These are phyloP conservation scores for Heterotrichella gracilis DNA, from an alignment of 352 stramenopile genomes.

Conservation along the genomic window DNA sequence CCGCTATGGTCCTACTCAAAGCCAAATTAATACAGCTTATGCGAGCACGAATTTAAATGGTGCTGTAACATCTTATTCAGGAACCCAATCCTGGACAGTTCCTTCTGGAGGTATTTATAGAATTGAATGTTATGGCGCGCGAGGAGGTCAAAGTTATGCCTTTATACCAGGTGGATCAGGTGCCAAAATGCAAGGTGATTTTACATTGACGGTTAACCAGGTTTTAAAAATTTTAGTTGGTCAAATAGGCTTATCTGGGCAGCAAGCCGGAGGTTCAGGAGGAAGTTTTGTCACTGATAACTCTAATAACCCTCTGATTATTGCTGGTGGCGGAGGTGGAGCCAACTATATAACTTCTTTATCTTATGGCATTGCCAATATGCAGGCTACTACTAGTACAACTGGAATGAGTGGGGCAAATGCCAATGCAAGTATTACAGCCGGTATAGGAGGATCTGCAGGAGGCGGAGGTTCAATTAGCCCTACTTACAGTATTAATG, in stretches of 20 bases:
- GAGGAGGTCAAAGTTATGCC: background rate
- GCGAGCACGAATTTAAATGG: background rate
- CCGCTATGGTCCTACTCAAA: background rate
- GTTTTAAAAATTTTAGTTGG: background rate
- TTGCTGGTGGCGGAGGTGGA: background rate
- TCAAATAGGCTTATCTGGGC: background rate
- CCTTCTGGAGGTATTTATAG: background rate
- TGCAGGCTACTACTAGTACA: too few species aligned
- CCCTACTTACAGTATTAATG: background rate
- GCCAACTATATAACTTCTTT: background rate
- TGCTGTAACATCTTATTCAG: background rate
- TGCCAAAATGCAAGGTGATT: background rate
- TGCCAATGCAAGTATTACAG: background rate
- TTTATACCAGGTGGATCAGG: background rate
- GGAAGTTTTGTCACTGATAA: background rate
- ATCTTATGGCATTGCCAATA: background rate
- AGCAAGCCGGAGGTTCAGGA: background rate
- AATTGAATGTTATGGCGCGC: background rate
- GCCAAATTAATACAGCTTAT: background rate
- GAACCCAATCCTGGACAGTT: background rate
- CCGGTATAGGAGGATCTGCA: background rate
- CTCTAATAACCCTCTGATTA: background rate
- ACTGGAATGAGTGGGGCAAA: too few species aligned
- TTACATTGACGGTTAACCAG: background rate
- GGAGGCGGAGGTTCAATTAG: background rate